phyloP scores from a whole-genome alignment of 169 alveolate species.

The Cryptosporidium xiaoi region DNA sequence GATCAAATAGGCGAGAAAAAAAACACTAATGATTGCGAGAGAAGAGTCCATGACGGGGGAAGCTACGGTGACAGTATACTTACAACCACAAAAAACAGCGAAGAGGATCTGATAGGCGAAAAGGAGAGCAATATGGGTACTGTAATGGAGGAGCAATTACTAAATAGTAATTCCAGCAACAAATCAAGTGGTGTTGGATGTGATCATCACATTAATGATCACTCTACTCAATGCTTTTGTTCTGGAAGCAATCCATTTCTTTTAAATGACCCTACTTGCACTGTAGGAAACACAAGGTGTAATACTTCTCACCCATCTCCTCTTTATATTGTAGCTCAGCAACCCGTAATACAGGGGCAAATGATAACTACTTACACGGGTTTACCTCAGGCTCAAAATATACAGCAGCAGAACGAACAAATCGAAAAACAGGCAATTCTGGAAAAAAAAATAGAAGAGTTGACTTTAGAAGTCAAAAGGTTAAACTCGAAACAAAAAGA shows the following conservation, averaged over 20 bases:
- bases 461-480: constrained; percentile 32
- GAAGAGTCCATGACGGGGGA: not conserved
- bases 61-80: not conserved
- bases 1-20: not conserved
- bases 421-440: constrained; percentile 31
- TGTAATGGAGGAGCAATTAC: not conserved
- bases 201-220: not conserved
- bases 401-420: not conserved
- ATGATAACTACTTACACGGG: constrained; percentile 28
- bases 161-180: not conserved
- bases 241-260: not conserved
- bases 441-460: constrained; percentile 52
- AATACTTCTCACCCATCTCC: constrained; percentile 53
- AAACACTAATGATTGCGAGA: not conserved
- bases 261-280: not conserved
- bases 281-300: not conserved
- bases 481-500: constrained; percentile 22
- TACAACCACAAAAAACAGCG: not conserved
- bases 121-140: not conserved
- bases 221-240: not conserved
- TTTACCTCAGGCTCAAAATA: not conserved
- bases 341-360: constrained; percentile 49
- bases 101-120: not conserved
- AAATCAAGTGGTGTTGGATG: not conserved
- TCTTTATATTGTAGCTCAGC: constrained; percentile 34